Percentiles rank a stretch among this genome's conserved stretches.
phyloP scores from a whole-genome alignment of 345 rosid genomes.

The thale cress (Arabidopsis thaliana) region DNA sequence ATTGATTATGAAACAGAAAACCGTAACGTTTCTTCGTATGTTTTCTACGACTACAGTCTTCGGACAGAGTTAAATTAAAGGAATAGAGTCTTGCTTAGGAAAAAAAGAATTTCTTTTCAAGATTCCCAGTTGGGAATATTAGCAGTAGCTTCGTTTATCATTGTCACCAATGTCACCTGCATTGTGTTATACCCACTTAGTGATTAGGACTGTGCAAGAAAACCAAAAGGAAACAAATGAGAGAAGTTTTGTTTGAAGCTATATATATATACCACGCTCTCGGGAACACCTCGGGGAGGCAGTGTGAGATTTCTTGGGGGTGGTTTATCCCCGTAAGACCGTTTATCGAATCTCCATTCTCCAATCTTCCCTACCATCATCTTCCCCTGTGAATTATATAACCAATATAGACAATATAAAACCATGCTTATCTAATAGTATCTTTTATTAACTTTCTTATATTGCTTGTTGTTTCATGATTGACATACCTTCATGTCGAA shows the following conservation, averaged over 20 bases:
- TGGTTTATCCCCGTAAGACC: slow-evolving; percentile 64
- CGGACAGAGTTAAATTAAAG: slow-evolving; percentile 5
- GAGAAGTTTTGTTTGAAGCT: not conserved
- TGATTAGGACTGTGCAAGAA: slow-evolving; percentile 11
- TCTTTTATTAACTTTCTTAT: not conserved
- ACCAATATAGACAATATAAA: not conserved
- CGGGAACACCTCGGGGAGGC: slow-evolving; percentile 91
- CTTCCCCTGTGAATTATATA: slow-evolving; percentile 54
- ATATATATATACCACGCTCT: slow-evolving; percentile 78
- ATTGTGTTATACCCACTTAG: slow-evolving; percentile 24
- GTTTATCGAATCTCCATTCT: slow-evolving; percentile 97
- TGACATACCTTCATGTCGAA: slow-evolving; percentile 76
- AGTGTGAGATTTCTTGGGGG: slow-evolving; percentile 85
- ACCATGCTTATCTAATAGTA: not conserved
- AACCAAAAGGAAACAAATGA: not conserved
- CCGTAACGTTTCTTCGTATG: not conserved
- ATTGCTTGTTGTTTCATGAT: not conserved
- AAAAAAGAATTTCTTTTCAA: not conserved
- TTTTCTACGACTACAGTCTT: not conserved
- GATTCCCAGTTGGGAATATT: slow-evolving; percentile 84
- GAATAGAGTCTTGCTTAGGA: slow-evolving; percentile 4
- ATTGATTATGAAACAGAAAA: not conserved
- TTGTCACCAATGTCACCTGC: slow-evolving; percentile 91
- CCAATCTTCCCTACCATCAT: slow-evolving; percentile 80
- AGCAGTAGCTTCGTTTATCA: slow-evolving; percentile 92